phyloP scores from a whole-genome alignment of 495 filamentous ascomycete species.

The Neurospora sp. region DNA sequence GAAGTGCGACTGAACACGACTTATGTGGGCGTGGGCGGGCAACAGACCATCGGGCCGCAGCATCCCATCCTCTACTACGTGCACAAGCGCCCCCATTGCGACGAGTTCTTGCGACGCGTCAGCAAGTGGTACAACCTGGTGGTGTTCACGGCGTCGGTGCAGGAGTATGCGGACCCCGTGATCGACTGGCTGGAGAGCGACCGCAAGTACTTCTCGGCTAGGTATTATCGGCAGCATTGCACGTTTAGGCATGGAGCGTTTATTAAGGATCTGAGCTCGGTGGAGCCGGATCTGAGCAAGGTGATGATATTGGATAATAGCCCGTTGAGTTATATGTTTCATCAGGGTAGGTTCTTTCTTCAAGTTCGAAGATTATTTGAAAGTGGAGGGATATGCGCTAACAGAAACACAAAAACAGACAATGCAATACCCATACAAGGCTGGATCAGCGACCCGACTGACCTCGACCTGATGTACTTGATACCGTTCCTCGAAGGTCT shows the following conservation, averaged over 20 bases:
- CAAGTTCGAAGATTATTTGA: no score
- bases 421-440: conserved; percentile 91
- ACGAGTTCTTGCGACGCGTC: conserved; percentile 89
- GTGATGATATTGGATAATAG: conserved; percentile 99
- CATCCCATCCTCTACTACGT: conserved; percentile 98
- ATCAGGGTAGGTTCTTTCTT: no score
- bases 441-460: conserved; percentile 86
- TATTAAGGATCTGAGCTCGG: conserved; percentile 92
- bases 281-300: conserved; percentile 91
- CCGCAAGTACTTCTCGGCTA: conserved; percentile 82
- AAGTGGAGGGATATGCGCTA: no score
- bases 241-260: conserved; percentile 90
- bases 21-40: conserved; percentile 50
- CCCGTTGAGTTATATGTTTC: conserved; percentile 96
- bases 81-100: conserved; percentile 92
- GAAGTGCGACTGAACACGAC: conserved; percentile 80
- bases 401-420: no score
- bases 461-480: conserved; percentile 82
- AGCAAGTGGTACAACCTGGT: conserved; percentile 98
- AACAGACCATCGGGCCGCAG: conserved; percentile 63
- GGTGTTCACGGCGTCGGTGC: conserved; percentile 91
- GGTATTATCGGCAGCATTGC: conserved; percentile 95
- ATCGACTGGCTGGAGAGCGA: conserved; percentile 98
- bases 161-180: conserved; percentile 97
- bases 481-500: conserved; percentile 90